Evolutionary conservation across 208 protist genomes (phyloP).

Genomic region (Acanthamoeba triangularis): DNA sequence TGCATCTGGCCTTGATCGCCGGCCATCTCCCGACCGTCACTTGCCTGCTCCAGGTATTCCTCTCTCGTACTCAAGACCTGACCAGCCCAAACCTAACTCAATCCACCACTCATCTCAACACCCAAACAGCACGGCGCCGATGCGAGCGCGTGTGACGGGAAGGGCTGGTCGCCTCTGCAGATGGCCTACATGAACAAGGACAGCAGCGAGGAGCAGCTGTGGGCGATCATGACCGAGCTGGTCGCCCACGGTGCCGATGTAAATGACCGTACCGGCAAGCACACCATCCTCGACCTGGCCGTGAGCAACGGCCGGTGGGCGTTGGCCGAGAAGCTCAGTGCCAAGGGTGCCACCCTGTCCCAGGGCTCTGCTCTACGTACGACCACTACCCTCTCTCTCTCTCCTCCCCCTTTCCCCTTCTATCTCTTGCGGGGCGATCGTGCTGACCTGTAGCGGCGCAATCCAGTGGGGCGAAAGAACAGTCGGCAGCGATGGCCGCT

Average conservation of each 20-base stretch:
- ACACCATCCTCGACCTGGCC: slow-evolving; percentile 37
- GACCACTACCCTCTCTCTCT: not conserved
- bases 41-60: not conserved
- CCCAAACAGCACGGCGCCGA: slow-evolving; percentile 10
- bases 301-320: not conserved
- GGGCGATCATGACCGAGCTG: not conserved
- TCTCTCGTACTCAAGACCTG: not conserved
- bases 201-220: not conserved
- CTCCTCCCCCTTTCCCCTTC: not conserved
- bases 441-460: not conserved
- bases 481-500: slow-evolving; percentile 41
- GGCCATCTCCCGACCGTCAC: not conserved
- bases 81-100: not conserved
- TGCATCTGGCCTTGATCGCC: not conserved
- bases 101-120: too few species aligned
- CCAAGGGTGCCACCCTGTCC: not conserved
- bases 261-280: too few species aligned
- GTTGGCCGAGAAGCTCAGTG: slow-evolving; percentile 23
- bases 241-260: slow-evolving; percentile 12
- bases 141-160: not conserved
- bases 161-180: not conserved
- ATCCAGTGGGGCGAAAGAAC: slow-evolving; percentile 11
- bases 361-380: not conserved
- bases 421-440: not conserved
- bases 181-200: not conserved